These are phyloP conservation scores for Limnanthes douglasii DNA, from an alignment of 345 rosid genomes.

Conservation along the genomic window DNA sequence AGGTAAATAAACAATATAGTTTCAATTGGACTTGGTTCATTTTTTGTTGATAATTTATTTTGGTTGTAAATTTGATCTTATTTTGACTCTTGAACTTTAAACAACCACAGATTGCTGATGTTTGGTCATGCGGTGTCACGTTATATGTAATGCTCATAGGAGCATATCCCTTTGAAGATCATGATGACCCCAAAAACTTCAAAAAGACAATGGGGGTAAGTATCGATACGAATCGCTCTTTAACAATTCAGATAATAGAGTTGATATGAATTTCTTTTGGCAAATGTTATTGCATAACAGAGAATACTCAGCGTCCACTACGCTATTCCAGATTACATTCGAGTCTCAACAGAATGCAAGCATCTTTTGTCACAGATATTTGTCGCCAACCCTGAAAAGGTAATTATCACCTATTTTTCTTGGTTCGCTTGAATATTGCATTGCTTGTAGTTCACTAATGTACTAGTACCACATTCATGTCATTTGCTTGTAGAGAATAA, in stretches of 20 bases:
- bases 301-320: conserved; percentile 36
- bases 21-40: not conserved
- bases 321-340: conserved; percentile 42
- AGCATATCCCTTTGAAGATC: conserved; percentile 52
- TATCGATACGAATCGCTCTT: too few relatives aligned
- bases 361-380: conserved; percentile 51
- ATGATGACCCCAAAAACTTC: conserved; percentile 36
- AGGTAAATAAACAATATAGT: conserved; percentile 20
- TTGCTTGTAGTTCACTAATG: too few relatives aligned
- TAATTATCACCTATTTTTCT: conserved; percentile 5
- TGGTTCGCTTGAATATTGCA: too few relatives aligned
- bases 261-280: not conserved
- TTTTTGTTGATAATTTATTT: not conserved
- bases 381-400: conserved; percentile 44
- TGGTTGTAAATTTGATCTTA: not conserved
- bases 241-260: not conserved
- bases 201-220: conserved; percentile 28
- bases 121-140: conserved; percentile 56
- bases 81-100: conserved; percentile 7
- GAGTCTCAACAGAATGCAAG: conserved; percentile 38
- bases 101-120: conserved; percentile 30
- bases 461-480: too few relatives aligned
- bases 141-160: conserved; percentile 51
- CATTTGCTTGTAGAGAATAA: conserved; percentile 29
- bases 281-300: conserved; percentile 9